phyloP scores from a whole-genome alignment of 164 flowering plant genomes.

The Piper longum region DNA sequence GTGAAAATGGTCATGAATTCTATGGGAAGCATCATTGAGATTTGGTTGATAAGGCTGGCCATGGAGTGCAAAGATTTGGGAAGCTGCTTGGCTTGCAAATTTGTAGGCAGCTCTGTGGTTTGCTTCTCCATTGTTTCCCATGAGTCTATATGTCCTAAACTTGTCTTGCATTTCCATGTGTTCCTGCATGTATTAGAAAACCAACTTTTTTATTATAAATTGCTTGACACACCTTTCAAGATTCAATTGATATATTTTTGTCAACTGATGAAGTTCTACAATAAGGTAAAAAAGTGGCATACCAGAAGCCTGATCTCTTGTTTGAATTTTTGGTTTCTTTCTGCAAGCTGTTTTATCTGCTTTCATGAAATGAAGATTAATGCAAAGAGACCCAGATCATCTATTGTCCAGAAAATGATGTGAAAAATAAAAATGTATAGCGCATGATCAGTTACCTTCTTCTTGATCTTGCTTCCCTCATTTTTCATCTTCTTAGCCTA shows the following conservation, averaged over 20 bases:
- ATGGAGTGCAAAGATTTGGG: not conserved
- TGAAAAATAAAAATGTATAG: too few species aligned
- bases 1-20: not conserved
- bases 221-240: too few species aligned
- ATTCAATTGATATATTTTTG: too few species aligned
- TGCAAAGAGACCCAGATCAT: not conserved
- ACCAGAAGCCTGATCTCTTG: not conserved
- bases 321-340: too few species aligned
- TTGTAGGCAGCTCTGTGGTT: not conserved
- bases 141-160: not conserved
- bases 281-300: too few species aligned
- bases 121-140: not conserved
- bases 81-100: not conserved
- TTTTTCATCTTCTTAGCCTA: not conserved
- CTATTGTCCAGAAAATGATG: too few species aligned
- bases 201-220: too few species aligned
- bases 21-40: not conserved
- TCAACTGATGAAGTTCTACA: not conserved
- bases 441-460: not conserved
- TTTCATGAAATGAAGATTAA: not conserved
- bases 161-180: not conserved
- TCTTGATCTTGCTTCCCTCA: not conserved
- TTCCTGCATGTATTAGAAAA: too few species aligned
- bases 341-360: not conserved
- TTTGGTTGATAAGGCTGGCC: not conserved